Conservation (phyloP, 306 rosid species). For the Cajanus cajan region DNA sequence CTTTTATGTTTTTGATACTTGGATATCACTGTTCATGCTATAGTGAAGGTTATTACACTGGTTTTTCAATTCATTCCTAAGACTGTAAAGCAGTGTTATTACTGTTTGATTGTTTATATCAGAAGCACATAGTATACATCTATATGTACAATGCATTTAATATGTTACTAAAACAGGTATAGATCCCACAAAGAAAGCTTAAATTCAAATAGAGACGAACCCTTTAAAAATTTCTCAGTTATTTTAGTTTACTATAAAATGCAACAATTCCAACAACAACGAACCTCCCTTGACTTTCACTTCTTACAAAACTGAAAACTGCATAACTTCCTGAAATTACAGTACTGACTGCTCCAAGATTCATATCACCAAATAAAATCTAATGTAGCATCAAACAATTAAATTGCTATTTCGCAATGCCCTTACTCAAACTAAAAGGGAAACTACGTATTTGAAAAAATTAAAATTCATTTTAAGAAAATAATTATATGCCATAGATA, state of each 20-base stretch:
- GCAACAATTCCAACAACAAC: background rate
- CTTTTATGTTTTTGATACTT: no score
- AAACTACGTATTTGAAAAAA: background rate
- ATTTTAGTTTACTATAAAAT: background rate
- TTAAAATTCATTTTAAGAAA: background rate
- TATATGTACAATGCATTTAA: background rate
- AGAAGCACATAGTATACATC: background rate
- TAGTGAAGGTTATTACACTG: no score
- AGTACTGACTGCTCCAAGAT: slow-evolving; percentile 1
- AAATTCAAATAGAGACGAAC: background rate
- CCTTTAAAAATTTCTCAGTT: background rate
- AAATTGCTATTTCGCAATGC: background rate
- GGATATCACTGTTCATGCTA: no score
- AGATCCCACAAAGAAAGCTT: background rate
- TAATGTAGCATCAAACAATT: background rate
- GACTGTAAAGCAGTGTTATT: no score
- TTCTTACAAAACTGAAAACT: background rate
- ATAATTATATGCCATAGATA: background rate
- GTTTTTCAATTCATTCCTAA: no score
- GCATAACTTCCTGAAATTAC: background rate
- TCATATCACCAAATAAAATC: slow-evolving; percentile 5
- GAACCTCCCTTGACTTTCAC: background rate
- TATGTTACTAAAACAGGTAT: background rate
- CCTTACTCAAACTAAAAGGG: slow-evolving; percentile 1
- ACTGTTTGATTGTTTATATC: no score